These are phyloP conservation scores for Herpetomonas samuelpessoai DNA, from an alignment of 208 protist species.

Conservation along the genomic window DNA sequence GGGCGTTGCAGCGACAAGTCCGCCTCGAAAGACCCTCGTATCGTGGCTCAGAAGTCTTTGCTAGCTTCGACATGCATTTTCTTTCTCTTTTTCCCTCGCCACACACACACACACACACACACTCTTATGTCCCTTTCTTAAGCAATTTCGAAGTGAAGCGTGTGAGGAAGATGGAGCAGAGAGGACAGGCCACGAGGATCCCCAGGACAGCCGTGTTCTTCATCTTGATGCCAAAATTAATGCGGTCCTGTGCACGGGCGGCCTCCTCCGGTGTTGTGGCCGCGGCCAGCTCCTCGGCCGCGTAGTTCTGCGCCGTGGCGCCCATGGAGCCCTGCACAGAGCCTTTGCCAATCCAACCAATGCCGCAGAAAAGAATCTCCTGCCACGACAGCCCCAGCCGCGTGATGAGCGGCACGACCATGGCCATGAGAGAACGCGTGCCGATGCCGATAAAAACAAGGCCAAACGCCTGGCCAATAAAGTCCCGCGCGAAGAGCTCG, in stretches of 20 bases:
- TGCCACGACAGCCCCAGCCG: conserved; percentile 34
- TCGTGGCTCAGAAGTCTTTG: no score
- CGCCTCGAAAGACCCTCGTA: no score
- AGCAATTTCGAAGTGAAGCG: conserved; percentile 36
- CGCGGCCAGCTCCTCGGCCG: conserved; percentile 14
- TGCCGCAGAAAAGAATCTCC: conserved; percentile 47
- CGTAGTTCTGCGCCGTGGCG: conserved; percentile 23
- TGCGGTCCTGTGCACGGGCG: conserved; percentile 12
- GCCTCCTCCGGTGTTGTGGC: conserved; percentile 26
- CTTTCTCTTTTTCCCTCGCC: no score
- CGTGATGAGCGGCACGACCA: conserved; percentile 26
- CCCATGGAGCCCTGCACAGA: conserved; percentile 46
- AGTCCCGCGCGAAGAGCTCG: conserved; percentile 37
- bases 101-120: no score
- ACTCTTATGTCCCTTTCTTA: conserved; percentile 23
- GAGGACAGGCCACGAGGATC: conserved; percentile 46
- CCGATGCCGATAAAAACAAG: conserved; percentile 46
- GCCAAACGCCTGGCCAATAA: conserved; percentile 32
- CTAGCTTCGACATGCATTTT: no score
- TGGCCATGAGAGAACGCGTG: conserved; percentile 31
- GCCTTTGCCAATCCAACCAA: conserved; percentile 57
- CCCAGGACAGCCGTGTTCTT: conserved; percentile 50
- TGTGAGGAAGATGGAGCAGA: conserved; percentile 51
- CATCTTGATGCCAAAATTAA: conserved; percentile 32
- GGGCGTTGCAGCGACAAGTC: no score